Evolutionary conservation across 345 rosid genomes (phyloP).

Genomic region (Rhodamnia rubescens): DNA sequence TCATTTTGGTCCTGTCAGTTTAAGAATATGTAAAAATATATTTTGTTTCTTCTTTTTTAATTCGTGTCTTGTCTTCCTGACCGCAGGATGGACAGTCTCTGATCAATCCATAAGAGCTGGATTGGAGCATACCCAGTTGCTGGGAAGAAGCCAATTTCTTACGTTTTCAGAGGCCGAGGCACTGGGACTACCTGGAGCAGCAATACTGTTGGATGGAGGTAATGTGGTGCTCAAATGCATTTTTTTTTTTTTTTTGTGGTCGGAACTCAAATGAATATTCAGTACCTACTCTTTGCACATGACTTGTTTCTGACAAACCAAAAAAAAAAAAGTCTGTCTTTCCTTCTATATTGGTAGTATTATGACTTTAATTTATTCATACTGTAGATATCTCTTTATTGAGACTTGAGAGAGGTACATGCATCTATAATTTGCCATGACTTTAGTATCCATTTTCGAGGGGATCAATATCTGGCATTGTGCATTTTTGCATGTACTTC

Average conservation of each 20-base stretch:
- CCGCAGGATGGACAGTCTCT: slow-evolving; percentile 60
- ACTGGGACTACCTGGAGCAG: slow-evolving; percentile 52
- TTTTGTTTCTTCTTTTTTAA: background rate
- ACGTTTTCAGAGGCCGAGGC: slow-evolving; percentile 42
- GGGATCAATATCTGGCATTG: background rate
- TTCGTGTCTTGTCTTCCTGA: slow-evolving; percentile 2
- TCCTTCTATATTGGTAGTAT: background rate
- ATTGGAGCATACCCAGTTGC: slow-evolving; percentile 58
- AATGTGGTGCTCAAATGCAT: background rate
- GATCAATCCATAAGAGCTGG: slow-evolving; percentile 62
- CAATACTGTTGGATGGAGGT: slow-evolving; percentile 87
- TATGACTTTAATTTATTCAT: background rate
- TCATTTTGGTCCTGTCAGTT: background rate
- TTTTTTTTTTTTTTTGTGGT: too few species aligned
- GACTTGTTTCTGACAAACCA: background rate
- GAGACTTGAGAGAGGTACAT: background rate
- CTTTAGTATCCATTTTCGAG: background rate
- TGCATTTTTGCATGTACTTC: background rate
- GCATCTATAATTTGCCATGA: background rate
- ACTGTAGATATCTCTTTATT: background rate
- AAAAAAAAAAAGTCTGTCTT: background rate
- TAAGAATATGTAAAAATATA: background rate
- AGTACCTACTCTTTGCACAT: background rate
- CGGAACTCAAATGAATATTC: background rate
- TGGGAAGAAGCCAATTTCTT: slow-evolving; percentile 81